Evolutionary conservation across 2,329 filamentous ascomycete species (phyloP).

Genomic region (Trichoderma atroviride): DNA sequence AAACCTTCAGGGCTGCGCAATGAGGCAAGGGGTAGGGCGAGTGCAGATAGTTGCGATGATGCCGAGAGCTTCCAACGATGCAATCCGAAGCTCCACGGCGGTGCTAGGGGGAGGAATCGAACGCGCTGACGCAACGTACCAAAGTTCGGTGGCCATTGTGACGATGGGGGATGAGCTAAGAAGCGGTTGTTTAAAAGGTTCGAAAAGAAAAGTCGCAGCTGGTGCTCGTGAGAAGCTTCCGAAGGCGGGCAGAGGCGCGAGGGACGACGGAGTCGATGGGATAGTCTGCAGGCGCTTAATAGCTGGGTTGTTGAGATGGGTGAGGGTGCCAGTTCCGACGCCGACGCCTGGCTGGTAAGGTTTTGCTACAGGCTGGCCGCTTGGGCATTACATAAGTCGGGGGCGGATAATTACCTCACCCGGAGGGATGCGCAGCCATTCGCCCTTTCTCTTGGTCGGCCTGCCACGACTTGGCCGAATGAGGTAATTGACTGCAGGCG

Average conservation of each 20-base stretch:
- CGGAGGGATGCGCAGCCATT: background rate
- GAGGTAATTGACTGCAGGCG: slow-evolving; percentile 14
- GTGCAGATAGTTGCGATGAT: slow-evolving; percentile 22
- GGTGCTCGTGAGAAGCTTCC: slow-evolving; percentile 17
- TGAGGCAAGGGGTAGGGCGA: background rate
- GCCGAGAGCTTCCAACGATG: slow-evolving; percentile 25
- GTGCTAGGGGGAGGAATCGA: slow-evolving; percentile 17
- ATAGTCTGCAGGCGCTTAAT: slow-evolving; percentile 14
- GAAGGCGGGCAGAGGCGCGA: slow-evolving; percentile 17
- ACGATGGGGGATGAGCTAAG: slow-evolving; percentile 9
- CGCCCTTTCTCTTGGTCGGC: background rate
- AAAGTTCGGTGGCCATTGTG: slow-evolving; percentile 29
- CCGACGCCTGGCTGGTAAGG: slow-evolving; percentile 24
- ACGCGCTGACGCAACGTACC: slow-evolving; percentile 30
- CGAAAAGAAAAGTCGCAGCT: background rate
- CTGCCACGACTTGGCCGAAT: slow-evolving; percentile 1
- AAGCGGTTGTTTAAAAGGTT: background rate
- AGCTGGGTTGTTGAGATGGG: slow-evolving; percentile 22
- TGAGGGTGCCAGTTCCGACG: slow-evolving; percentile 27
- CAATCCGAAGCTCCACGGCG: slow-evolving; percentile 24
- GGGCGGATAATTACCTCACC: slow-evolving; percentile 28
- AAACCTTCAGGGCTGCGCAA: background rate
- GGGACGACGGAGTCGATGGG: slow-evolving; percentile 14
- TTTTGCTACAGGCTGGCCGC: slow-evolving; percentile 27
- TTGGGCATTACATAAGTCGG: slow-evolving; percentile 27